These are phyloP conservation scores for Geotrichum phurueaensis DNA, from an alignment of 1,139 yeast genomes.

Conservation along the genomic window DNA sequence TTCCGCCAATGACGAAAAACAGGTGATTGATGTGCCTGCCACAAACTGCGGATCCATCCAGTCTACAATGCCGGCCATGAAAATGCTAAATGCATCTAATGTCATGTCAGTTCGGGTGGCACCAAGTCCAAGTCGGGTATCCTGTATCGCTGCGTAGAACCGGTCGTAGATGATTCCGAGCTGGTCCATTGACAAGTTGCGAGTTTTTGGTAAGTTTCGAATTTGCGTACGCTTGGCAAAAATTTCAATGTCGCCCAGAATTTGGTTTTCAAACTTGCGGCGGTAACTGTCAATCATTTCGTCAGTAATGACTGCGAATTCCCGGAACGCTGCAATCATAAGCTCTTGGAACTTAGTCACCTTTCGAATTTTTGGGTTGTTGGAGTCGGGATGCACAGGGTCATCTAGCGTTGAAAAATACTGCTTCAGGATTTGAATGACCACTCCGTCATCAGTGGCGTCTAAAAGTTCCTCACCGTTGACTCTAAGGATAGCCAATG, in stretches of 20 bases:
- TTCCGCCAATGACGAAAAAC: not conserved
- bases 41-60: constrained; percentile 47
- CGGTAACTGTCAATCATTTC: constrained; percentile 65
- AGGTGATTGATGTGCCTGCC: not conserved
- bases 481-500: constrained; percentile 76
- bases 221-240: constrained; percentile 90
- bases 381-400: constrained; percentile 69
- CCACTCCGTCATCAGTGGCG: constrained; percentile 88
- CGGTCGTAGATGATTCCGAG: constrained; percentile 75
- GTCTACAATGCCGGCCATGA: constrained; percentile 75
- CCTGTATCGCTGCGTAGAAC: constrained; percentile 73
- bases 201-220: constrained; percentile 72
- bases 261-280: constrained; percentile 64
- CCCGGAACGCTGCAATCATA: constrained; percentile 86
- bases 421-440: constrained; percentile 75
- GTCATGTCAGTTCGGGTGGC: constrained; percentile 56
- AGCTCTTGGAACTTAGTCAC: constrained; percentile 86
- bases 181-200: constrained; percentile 52
- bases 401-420: constrained; percentile 76
- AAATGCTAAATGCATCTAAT: constrained; percentile 60
- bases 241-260: constrained; percentile 76
- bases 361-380: constrained; percentile 55
- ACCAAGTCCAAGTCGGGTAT: constrained; percentile 64
- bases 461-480: constrained; percentile 78
- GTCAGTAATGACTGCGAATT: constrained; percentile 75